Base-by-base conservation (phyloP, 257 asterid genomes). In the Ballota nigra region DNA sequence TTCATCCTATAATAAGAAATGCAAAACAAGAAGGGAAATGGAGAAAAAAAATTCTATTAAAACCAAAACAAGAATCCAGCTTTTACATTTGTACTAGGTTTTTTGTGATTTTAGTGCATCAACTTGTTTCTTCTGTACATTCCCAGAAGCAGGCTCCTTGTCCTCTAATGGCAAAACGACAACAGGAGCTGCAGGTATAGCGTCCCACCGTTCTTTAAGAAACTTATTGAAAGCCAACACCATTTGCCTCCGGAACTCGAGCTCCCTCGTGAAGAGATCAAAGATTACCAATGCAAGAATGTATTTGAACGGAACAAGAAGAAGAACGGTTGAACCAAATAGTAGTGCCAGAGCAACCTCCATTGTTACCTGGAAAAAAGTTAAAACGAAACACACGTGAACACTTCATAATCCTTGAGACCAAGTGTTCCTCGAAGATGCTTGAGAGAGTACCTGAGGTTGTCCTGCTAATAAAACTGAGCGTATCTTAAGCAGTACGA, bases 221-320 rank as follows among this genome's bases (percentile, higher is more conserved):
- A 92, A 74, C 67, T 74, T 80, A 65, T 18, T 86, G 81, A 95
- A 92, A 13, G 85, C 80, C 63, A 79, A 20, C 56, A 92, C 98
- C 97, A 86, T 89, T 68, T 86, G 33, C 84, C 84, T 87, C 45
- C 98, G 83, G 73, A 95, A 87, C 80, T 86, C 53, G 6, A 95
- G 96, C 85, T 95, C 96, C 80, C 92, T 82, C 13, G 99, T 95
- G 81, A 95, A 95, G 74, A 87, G 81, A 84, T 95, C 99, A 26
- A 87, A 79, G 4, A 85, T 79, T 20, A 87, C 51, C 68, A 80
- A 88, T 18, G 93, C 88, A 18, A 86, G 79, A 60, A 89, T 62
- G 80, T 88, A 92, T 75, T 86, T 95, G 84, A 95, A 95, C 1
- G 97, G 98, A 43, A 95, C 84, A 40, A 95, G 68, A 0, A 92